A percentile compares a stretch with the other conserved stretches of the same genome.
Evolutionary conservation across 1,139 yeast genomes (phyloP).

Genomic region (Candida labiduridarum): DNA sequence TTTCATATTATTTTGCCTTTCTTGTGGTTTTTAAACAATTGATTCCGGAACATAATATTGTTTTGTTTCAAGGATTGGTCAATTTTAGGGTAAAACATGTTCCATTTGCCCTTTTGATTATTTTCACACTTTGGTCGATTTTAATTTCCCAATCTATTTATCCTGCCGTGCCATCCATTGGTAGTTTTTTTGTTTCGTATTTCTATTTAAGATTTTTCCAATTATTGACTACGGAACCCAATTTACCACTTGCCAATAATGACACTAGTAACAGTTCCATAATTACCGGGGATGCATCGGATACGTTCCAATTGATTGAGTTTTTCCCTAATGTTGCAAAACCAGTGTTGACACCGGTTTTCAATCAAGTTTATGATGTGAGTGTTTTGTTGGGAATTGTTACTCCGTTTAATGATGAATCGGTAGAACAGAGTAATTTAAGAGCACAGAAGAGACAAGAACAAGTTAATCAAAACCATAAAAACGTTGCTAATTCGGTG

Average conservation of each 20-base stretch:
- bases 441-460: slow-evolving; percentile 64
- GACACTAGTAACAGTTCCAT: slow-evolving; percentile 27
- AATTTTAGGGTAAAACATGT: slow-evolving; percentile 74
- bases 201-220: slow-evolving; percentile 77
- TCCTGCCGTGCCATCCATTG: slow-evolving; percentile 67
- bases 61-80: slow-evolving; percentile 61
- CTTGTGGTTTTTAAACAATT: slow-evolving; percentile 86
- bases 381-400: slow-evolving; percentile 59
- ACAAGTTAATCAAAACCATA: slow-evolving; percentile 42
- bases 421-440: slow-evolving; percentile 71
- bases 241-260: slow-evolving; percentile 37
- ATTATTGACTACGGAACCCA: slow-evolving; percentile 39
- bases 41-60: slow-evolving; percentile 84
- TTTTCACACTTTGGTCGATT: slow-evolving; percentile 49
- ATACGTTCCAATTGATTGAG: slow-evolving; percentile 79
- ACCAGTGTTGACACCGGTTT: slow-evolving; percentile 55
- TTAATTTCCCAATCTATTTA: slow-evolving; percentile 38
- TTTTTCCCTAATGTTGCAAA: slow-evolving; percentile 70
- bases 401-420: slow-evolving; percentile 69
- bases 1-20: slow-evolving; percentile 71
- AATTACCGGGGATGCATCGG: slow-evolving; percentile 83
- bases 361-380: slow-evolving; percentile 54
- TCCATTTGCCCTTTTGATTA: slow-evolving; percentile 60
- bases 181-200: slow-evolving; percentile 74
- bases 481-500: slow-evolving; percentile 54